Evolutionary conservation across 2,329 filamentous ascomycete species (phyloP), one percentile per base, ranked within the genome.

Genomic region (Apiospora hydei): DNA sequence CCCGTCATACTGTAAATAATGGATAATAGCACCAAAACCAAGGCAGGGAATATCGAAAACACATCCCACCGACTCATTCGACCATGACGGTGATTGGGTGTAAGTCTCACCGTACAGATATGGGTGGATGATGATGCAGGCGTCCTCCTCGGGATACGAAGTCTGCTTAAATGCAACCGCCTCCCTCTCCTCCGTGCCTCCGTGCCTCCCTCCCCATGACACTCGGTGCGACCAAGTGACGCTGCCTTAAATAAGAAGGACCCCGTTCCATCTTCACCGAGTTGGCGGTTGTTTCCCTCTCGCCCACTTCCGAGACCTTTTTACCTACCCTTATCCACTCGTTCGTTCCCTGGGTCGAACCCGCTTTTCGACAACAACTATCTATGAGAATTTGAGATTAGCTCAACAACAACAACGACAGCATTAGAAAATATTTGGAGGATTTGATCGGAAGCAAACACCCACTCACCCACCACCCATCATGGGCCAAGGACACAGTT

Each of bases 401-500:
- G 16, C 21, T 11, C 13, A 53, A 13, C 49, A 14, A 13, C 49
- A 14, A 53, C 18, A 18, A n/a, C 21, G 8, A 53, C 49, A 30
- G 16, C 16, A 38, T 34, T 30, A 13, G 30, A 18, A 21, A 21
- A 47, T 61, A 47, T 61, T 38, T n/a, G 30, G 34, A 38, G 57
- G 21, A 21, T 7, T 38, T 64, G 18, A 41, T 64, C 34, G 34
- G 34, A n/a, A 38, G 41, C 57, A 64, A 41, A 64, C 57, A 41
- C 7, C 43, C 21, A 18, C 18, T 4, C 8, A 67, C 44, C 44
- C 51, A 57, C 51, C 21, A 24, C 47, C 34, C 70, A 74, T 72
- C 72, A 87, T 88, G 86, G 86, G 85, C 61, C 83, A 84, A 75
- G 75, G 78, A 10, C 78, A 81, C 16, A 86, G 84, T 72, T 78